phyloP scores from a whole-genome alignment of 805 yeast species.

The Limtongia smithiae region DNA sequence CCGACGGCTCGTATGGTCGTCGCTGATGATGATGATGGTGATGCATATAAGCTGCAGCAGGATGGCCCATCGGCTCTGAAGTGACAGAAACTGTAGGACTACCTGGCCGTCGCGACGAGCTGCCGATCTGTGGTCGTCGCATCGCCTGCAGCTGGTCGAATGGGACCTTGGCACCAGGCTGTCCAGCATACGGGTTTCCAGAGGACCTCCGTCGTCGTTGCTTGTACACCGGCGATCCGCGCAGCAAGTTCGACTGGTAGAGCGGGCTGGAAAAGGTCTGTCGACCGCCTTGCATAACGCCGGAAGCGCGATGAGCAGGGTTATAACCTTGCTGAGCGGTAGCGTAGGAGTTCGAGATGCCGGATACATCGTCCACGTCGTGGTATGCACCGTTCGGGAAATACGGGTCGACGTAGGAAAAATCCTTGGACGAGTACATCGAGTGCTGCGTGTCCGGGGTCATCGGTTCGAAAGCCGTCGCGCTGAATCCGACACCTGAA shows the following conservation, averaged over 20 bases:
- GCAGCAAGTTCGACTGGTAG: slow-evolving; percentile 1
- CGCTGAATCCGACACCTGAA: neutral
- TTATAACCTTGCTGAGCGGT: no score
- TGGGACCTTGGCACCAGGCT: neutral
- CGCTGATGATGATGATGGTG: neutral
- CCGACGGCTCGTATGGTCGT: neutral
- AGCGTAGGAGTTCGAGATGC: no score
- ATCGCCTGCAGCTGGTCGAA: neutral
- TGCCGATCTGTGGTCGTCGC: no score
- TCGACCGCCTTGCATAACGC: neutral
- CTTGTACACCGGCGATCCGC: slow-evolving; percentile 24
- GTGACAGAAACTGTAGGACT: no score
- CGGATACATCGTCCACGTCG: no score
- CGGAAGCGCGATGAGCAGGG: neutral
- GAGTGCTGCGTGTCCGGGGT: slow-evolving; percentile 28
- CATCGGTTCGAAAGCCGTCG: slow-evolving; percentile 21
- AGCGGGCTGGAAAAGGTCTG: neutral
- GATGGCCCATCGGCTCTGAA: no score
- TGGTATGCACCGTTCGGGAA: no score
- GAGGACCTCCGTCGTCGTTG: slow-evolving; percentile 22
- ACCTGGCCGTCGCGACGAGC: no score
- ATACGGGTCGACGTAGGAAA: neutral
- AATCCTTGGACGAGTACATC: neutral
- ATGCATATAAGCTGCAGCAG: neutral
- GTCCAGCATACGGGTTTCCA: neutral